Percentiles rank a stretch among this genome's conserved stretches.
Evolutionary conservation across 345 rosid genomes (phyloP).

Genomic region (Brassica napus): Da-Ae NC_063447.1:6366001-6366500

Average conservation of each 20-base stretch:
- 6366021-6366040: constrained; percentile 50
- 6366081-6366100: constrained; percentile 28
- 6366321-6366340: constrained; percentile 9
- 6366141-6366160: constrained; percentile 18
- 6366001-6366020: constrained; percentile 49
- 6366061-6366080: constrained; percentile 32
- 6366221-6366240: constrained; percentile 24
- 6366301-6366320: background rate
- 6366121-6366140: background rate
- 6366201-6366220: background rate
- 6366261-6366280: background rate
- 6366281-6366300: background rate
- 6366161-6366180: constrained; percentile 1
- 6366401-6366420: constrained; percentile 8
- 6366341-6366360: constrained; percentile 17
- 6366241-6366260: background rate
- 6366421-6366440: constrained; percentile 28
- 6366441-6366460: constrained; percentile 31
- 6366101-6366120: background rate
- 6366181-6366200: constrained; percentile 10
- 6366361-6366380: constrained; percentile 8
- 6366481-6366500: constrained; percentile 24
- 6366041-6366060: constrained; percentile 56
- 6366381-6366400: constrained; percentile 24
- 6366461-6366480: constrained; percentile 9